Base-by-base conservation (phyloP, 2,329 filamentous ascomycete species). In the Pseudogymnoascus sp. region DNA sequence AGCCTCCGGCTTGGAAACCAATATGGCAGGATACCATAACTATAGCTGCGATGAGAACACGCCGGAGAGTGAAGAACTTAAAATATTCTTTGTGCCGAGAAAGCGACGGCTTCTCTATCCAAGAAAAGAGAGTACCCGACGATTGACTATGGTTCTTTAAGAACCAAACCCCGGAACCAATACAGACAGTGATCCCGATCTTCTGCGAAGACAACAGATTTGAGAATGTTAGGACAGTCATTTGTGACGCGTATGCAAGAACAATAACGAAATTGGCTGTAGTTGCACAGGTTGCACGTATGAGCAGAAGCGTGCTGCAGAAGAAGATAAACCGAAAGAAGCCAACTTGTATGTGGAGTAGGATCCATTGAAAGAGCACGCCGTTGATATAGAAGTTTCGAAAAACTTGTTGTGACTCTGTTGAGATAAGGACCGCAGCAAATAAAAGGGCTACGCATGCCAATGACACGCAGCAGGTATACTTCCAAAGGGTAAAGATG, bases 111-210 rank as follows among this genome's bases (percentile, higher is more conserved):
- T 57, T 57, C 47, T 57, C 47, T 29, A 31, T 18, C 47, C 47
- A 57, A 31, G 26, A 57, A 57, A 57, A 18, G 26, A 57, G 47
- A 12, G 26, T 34, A 16, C 18, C 14, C 10, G 11, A 31, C 5
- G 26, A 31, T 18, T 31, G 2, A 14, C 10, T 10, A 3, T 57
- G 8, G 14, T 31, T 18, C n/a, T 57, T 57, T 3, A 57, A 31
- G 26, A 57, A 34, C 47, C 47, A 57, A 57, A 57, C n/a, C 4
- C 47, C 47, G n/a, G 47, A 57, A 31, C n/a, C n/a, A 57, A 57
- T 29, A 6, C 47, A 34, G 47, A 31, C n/a, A 18, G 26, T 12
- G 26, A 57, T 57, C 12, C 47, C 47, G 2, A 57, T 12, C 26
- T 57, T 57, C 47, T 57, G 47, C n/a, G 47, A 57, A 57, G 5